A percentile compares a stretch with the other conserved stretches of the same genome.
phyloP scores from a whole-genome alignment of 2,329 filamentous ascomycete species.

The Cordyceps fumosorosea region DNA sequence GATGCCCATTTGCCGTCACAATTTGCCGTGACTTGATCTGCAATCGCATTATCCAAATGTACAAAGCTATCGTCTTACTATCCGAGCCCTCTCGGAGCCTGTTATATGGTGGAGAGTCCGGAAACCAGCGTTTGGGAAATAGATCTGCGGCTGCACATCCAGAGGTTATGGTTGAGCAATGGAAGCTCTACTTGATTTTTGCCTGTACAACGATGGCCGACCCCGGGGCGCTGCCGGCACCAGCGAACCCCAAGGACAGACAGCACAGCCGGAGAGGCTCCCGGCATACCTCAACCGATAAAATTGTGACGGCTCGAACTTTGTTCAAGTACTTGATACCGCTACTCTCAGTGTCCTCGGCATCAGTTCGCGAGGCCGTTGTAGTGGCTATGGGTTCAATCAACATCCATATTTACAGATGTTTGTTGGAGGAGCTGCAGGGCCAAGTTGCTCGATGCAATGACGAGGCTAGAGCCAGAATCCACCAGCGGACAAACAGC shows the following conservation, averaged over 20 bases:
- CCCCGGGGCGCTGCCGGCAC: conserved; percentile 50
- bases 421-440: conserved; percentile 82
- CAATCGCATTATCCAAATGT: conserved; percentile 87
- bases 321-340: conserved; percentile 91
- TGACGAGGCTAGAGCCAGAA: conserved; percentile 76
- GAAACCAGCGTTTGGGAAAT: conserved; percentile 43
- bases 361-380: conserved; percentile 80
- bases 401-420: conserved; percentile 88
- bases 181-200: conserved; percentile 96
- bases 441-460: conserved; percentile 80
- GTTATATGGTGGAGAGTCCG: conserved; percentile 55
- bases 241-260: conserved; percentile 39
- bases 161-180: conserved; percentile 89
- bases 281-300: conserved; percentile 58
- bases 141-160: conserved; percentile 66
- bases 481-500: conserved; percentile 82
- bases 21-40: conserved; percentile 89
- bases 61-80: conserved; percentile 71
- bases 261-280: conserved; percentile 82
- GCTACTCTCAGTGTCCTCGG: conserved; percentile 70
- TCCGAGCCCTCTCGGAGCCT: conserved; percentile 65
- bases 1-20: conserved; percentile 85
- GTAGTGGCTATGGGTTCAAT: conserved; percentile 90
- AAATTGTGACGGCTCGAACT: conserved; percentile 79
- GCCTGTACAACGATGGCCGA: conserved; percentile 93